Evolutionary conservation across 192 early-diverging fungal species (phyloP).

Genomic region (Coemansia sp.): DNA sequence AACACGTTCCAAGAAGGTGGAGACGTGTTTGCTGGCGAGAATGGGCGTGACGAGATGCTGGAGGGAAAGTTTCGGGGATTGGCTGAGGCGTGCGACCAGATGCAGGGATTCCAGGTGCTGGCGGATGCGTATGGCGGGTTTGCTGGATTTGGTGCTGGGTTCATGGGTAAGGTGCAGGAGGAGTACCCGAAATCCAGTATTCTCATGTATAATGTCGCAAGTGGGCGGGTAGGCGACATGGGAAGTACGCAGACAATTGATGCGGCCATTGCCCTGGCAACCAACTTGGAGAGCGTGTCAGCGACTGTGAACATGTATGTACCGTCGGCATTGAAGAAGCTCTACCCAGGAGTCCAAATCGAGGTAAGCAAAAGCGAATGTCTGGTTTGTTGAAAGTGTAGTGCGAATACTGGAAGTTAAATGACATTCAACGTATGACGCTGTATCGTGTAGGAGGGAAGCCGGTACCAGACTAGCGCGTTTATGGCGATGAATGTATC

Average conservation of each 20-base stretch:
- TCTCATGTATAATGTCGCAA: conserved; percentile 59
- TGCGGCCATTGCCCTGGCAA: conserved; percentile 25
- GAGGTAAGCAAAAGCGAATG: conserved; percentile 13
- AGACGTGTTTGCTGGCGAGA: conserved; percentile 43
- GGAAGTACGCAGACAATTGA: conserved; percentile 18
- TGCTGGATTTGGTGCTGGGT: conserved; percentile 67
- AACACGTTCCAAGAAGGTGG: conserved; percentile 60
- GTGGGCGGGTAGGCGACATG: conserved; percentile 1
- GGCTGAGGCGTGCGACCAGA: conserved; percentile 47
- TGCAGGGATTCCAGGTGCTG: conserved; percentile 74
- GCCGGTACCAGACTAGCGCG: conserved; percentile 24
- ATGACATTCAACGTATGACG: background rate
- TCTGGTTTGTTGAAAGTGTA: background rate
- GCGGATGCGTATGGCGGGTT: conserved; percentile 66
- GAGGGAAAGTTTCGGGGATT: conserved; percentile 39
- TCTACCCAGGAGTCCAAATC: conserved; percentile 12
- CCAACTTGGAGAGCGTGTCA: conserved; percentile 29
- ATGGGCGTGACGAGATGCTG: conserved; percentile 36
- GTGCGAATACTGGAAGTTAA: background rate
- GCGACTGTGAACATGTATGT: conserved; percentile 39
- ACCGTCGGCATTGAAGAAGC: conserved; percentile 13
- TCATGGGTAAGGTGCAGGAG: conserved; percentile 63
- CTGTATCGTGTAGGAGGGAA: conserved; percentile 14
- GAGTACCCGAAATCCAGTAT: conserved; percentile 71
- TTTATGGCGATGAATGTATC: conserved; percentile 34